Conservation (phyloP, 2,329 filamentous ascomycete species). For the Fusarium marasasianum region DNA sequence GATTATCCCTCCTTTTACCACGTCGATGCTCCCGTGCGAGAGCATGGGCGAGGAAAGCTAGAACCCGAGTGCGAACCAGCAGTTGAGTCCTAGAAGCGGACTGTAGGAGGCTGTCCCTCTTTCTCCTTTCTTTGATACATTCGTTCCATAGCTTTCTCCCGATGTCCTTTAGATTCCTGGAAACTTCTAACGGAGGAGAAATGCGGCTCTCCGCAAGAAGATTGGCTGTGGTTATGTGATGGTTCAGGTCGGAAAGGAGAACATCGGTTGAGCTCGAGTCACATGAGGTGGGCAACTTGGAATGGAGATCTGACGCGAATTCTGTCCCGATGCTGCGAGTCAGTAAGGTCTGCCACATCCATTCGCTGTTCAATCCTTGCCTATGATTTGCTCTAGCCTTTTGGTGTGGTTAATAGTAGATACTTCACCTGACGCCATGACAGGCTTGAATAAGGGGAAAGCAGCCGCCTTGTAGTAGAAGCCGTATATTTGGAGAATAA, state of each 20-base stretch:
- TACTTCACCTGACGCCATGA: constrained; percentile 36
- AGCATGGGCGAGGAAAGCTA: constrained; percentile 76
- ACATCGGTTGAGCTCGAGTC: constrained; percentile 54
- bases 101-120: constrained; percentile 23
- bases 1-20: constrained; percentile 36
- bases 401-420: constrained; percentile 29
- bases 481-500: background rate
- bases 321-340: constrained; percentile 29
- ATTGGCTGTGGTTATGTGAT: constrained; percentile 40
- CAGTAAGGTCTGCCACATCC: background rate
- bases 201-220: constrained; percentile 4
- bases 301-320: constrained; percentile 42
- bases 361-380: constrained; percentile 6
- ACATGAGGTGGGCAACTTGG: constrained; percentile 28
- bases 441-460: background rate
- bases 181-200: background rate
- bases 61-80: constrained; percentile 54
- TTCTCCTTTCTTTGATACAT: constrained; percentile 61
- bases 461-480: background rate
- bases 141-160: constrained; percentile 75
- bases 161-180: constrained; percentile 60
- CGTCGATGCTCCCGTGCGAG: constrained; percentile 55
- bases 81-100: constrained; percentile 42
- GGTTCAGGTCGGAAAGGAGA: constrained; percentile 45
- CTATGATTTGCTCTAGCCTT: constrained; percentile 38